Percentiles rank a stretch among this genome's conserved stretches.
Evolutionary conservation across 2,329 filamentous ascomycete genomes (phyloP).

Genomic region (Incumbomyces delicatus): DNA sequence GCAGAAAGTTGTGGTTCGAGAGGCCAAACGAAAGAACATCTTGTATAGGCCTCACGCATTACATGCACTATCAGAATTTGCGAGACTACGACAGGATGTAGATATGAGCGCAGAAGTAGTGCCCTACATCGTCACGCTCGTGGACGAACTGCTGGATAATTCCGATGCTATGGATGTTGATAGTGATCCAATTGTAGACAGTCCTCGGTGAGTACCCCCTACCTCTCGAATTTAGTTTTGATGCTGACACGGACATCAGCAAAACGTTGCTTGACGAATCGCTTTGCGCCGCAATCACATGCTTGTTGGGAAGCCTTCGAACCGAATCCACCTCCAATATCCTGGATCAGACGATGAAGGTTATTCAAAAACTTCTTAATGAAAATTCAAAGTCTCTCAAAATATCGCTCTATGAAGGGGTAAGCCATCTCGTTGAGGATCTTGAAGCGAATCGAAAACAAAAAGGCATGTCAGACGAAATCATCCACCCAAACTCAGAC

Average conservation of each 20-base stretch:
- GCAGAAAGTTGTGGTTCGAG: conserved; percentile 68
- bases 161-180: conserved; percentile 64
- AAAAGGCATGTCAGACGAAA: too few relatives aligned
- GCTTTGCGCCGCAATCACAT: conserved; percentile 13
- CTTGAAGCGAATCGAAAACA: background rate
- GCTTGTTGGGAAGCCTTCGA: conserved; percentile 16
- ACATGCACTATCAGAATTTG: conserved; percentile 60
- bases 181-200: conserved; percentile 24
- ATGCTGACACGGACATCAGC: background rate
- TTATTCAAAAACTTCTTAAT: conserved; percentile 12
- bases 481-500: too few relatives aligned
- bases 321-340: conserved; percentile 10
- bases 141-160: conserved; percentile 48
- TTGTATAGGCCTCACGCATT: conserved; percentile 70
- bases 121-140: conserved; percentile 36
- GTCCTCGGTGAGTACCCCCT: conserved; percentile 5
- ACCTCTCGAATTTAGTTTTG: background rate
- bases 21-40: conserved; percentile 88
- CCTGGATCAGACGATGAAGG: conserved; percentile 12
- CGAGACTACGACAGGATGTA: conserved; percentile 56
- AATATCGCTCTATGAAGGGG: conserved; percentile 13
- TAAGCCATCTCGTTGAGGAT: conserved; percentile 13
- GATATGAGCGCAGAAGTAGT: conserved; percentile 61
- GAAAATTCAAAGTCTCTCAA: conserved; percentile 10
- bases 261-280: conserved; percentile 1